Evolutionary conservation across 202 grass and related monocot genomes (phyloP), one percentile per base, ranked within the genome.

Genomic region (Hordeum pubiflorum): DNA sequence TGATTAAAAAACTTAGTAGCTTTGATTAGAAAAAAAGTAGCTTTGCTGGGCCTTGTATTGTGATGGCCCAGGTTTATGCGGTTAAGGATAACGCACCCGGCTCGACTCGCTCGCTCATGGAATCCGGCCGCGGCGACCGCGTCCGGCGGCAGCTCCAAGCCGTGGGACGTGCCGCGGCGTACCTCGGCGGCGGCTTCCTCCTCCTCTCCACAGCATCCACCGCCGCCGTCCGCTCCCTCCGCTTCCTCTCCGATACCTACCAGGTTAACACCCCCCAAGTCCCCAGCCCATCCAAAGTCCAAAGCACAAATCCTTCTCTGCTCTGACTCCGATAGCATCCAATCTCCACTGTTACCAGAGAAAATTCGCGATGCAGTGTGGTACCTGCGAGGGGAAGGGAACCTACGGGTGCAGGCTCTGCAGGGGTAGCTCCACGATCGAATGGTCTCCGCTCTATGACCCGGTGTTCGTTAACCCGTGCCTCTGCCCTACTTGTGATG

Each of bases 401-500:
- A 88, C 79, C 80, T 93, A 95, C 61, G 69, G 77, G 27, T 98
- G 96, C 93, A 95, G 91, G 85, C 82, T 98, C 33, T 95, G 92
- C 87, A 85, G 81, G 83, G 92, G 89, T 44, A 83, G 33, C 72
- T 64, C 87, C 23, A 89, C 92, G 41, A 81, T 99, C 65, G 83
- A 91, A 38, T 99, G 96, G 96, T 95, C 96, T 22, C 90, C 92
- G 54, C 86, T 99, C 56, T 83, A 91, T 78, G 96, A 91, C 76
- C 96, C 96, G 43, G 88, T 98, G 70, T 83, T 93, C 77, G 75
- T 98, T 68, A 98, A 90, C 69, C 90, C 88, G 6, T 98, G 96
- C 78, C 75, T 98, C 23, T 98, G 96, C 86, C 92, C 96, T 67
- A 93, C 96, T 50, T 98, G 96, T 41, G 92, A 98, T 1, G 96